These are phyloP conservation scores for Talaromyces trachyspermus DNA, from an alignment of 495 filamentous ascomycete genomes.

Conservation along the genomic window DNA sequence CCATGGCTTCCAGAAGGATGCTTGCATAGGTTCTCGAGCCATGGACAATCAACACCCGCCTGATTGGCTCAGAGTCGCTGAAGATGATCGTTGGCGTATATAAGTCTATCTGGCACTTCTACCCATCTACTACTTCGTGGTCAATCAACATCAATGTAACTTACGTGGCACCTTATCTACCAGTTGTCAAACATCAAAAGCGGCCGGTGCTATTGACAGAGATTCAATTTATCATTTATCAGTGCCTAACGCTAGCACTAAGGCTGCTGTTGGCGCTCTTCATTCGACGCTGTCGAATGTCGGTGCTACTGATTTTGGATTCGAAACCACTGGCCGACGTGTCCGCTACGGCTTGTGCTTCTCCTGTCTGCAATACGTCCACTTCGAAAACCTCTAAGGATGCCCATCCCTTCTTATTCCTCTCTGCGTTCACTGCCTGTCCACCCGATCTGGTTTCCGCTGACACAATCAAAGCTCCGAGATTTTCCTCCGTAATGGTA, in stretches of 20 bases:
- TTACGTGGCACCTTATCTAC: constrained; percentile 8
- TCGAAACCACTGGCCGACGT: constrained; percentile 50
- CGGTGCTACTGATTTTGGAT: constrained; percentile 85
- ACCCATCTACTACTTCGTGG: too few species aligned
- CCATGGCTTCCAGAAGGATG: too few species aligned
- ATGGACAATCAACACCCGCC: neutral
- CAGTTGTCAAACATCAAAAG: neutral
- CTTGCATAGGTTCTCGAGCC: too few species aligned
- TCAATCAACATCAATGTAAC: neutral
- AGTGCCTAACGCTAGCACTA: neutral
- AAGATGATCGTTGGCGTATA: too few species aligned
- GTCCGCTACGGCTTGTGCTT: constrained; percentile 34
- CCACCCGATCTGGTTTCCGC: constrained; percentile 82
- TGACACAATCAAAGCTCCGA: constrained; percentile 82
- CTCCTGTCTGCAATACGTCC: constrained; percentile 74
- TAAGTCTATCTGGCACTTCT: constrained; percentile 1
- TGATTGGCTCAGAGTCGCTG: neutral
- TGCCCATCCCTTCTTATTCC: constrained; percentile 70
- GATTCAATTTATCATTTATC: neutral
- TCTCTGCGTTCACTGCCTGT: constrained; percentile 70
- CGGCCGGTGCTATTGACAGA: constrained; percentile 1
- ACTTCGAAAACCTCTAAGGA: constrained; percentile 77
- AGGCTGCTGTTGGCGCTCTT: constrained; percentile 28
- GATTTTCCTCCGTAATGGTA: constrained; percentile 72
- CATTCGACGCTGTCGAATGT: constrained; percentile 48